These are phyloP conservation scores for Pleomassaria siparia DNA, from an alignment of 2,329 filamentous ascomycete species.

Conservation along the genomic window DNA sequence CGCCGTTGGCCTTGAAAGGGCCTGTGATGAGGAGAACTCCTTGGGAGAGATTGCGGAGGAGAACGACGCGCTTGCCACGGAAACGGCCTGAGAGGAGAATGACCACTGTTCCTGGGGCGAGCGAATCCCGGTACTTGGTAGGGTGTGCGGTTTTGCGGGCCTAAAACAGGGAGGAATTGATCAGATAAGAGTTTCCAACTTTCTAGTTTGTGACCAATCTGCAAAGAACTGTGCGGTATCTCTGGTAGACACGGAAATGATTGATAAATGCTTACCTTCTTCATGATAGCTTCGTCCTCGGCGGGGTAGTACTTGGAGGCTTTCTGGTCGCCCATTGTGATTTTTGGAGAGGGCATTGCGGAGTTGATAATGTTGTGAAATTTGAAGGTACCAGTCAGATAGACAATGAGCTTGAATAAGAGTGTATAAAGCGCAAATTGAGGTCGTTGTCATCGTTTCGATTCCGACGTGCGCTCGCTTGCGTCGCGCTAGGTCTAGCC, in stretches of 20 bases:
- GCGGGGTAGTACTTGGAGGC: constrained; percentile 98
- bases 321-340: constrained; percentile 61
- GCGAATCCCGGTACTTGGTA: constrained; percentile 82
- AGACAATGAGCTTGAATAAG: not conserved
- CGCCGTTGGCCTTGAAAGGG: constrained; percentile 99
- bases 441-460: not conserved
- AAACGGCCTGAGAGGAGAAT: constrained; percentile 99
- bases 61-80: constrained; percentile 98
- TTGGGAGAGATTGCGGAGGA: constrained; percentile 94
- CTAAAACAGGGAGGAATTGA: constrained; percentile 52
- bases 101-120: constrained; percentile 91
- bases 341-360: not conserved
- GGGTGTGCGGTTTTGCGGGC: constrained; percentile 91
- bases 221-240: too few relatives aligned
- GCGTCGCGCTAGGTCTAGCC: not conserved
- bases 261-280: constrained; percentile 72
- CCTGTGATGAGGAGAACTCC: constrained; percentile 98
- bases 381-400: not conserved
- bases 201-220: too few relatives aligned
- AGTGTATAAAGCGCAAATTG: not conserved
- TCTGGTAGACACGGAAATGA: too few relatives aligned
- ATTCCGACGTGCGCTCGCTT: constrained; percentile 10
- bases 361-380: not conserved
- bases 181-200: too few relatives aligned
- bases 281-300: constrained; percentile 83